These are phyloP conservation scores for Podosphaera leucotricha DNA, from an alignment of 2,329 filamentous ascomycete genomes.

Conservation along the genomic window DNA sequence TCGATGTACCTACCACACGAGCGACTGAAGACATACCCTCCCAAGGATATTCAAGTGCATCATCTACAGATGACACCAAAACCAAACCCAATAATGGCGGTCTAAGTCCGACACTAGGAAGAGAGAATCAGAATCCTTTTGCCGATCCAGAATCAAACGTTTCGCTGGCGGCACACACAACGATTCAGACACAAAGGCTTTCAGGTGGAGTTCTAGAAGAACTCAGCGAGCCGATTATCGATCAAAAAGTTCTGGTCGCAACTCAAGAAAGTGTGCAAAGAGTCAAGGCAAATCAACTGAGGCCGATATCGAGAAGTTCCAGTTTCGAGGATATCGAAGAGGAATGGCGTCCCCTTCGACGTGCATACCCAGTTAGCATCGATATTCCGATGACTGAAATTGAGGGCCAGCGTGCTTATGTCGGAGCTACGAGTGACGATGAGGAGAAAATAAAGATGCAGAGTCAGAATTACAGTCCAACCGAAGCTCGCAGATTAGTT, in stretches of 20 bases:
- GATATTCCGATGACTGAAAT: conserved; percentile 15
- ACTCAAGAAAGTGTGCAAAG: conserved; percentile 14
- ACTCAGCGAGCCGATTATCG: conserved; percentile 9
- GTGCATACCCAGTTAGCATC: conserved; percentile 10
- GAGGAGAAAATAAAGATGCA: conserved; percentile 8
- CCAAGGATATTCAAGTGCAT: no score
- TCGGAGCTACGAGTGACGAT: conserved; percentile 10
- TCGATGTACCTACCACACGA: background rate
- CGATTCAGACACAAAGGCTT: conserved; percentile 10
- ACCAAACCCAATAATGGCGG: background rate
- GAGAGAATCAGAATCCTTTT: conserved; percentile 13
- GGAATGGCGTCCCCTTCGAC: conserved; percentile 3
- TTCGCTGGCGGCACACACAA: conserved; percentile 9
- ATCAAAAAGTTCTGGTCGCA: conserved; percentile 12
- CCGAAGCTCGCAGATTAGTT: conserved; percentile 23
- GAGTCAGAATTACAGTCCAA: conserved; percentile 8
- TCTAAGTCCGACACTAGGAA: conserved; percentile 6
- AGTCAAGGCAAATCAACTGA: conserved; percentile 14
- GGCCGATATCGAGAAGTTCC: conserved; percentile 13
- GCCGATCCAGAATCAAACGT: conserved; percentile 4
- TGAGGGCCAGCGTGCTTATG: conserved; percentile 9
- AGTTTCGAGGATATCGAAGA: conserved; percentile 12
- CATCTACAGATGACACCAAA: background rate
- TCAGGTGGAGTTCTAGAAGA: conserved; percentile 8
- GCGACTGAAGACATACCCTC: background rate